Base-by-base conservation (phyloP, 2,329 filamentous ascomycete species). In the Sporothrix mexicana region DNA sequence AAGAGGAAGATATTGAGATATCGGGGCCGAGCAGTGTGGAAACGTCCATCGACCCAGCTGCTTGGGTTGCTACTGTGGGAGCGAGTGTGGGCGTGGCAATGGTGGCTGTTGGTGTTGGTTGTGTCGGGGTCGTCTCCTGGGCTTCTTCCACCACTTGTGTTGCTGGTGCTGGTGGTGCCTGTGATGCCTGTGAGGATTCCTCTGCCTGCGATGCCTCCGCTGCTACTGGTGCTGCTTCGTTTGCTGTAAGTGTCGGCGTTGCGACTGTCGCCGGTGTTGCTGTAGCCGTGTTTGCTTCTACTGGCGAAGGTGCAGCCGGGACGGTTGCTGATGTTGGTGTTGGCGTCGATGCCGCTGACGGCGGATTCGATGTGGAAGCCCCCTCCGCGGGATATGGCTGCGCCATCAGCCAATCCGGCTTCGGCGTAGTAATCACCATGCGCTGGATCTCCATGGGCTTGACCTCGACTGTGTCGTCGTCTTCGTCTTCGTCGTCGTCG, bases 391-490 rank as follows among this genome's bases (percentile, higher is more conserved):
- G 8, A 9, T 9, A 43, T 1, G 9, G 9, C 20, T 55, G 20
- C 20, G 20, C 20, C 51, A 4, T 25, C 51, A 55, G 9, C 51
- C 20, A 55, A 10, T 25, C 51, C 51, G 51, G 51, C 5, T 36
- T 45, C 43, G 23, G 20, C 43, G 20, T 25, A 23, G n/a, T 43
- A 6, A 36, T 51, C 0, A 36, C 62, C 23, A 51, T 30, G 20
- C 62, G 23, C 45, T 67, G 62, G 43, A 67, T 43, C 62, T 67
- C 62, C 45, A 67, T 64, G 9, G 12, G 36, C 10, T 64, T 25
- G n/a, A 64, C 10, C 15, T 64, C 53, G 30, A 36, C 30, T 1
- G 30, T 13, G 3, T 13, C 20, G 1, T 55, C 2, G 10, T 25
- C 41, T 20, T 30, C 3, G 13, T 15, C 3, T 17, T 2, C n/a